Evolutionary conservation across 225 moss, liverwort and hornwort genomes (phyloP).

Genomic region (Polytrichum formosum): DNA sequence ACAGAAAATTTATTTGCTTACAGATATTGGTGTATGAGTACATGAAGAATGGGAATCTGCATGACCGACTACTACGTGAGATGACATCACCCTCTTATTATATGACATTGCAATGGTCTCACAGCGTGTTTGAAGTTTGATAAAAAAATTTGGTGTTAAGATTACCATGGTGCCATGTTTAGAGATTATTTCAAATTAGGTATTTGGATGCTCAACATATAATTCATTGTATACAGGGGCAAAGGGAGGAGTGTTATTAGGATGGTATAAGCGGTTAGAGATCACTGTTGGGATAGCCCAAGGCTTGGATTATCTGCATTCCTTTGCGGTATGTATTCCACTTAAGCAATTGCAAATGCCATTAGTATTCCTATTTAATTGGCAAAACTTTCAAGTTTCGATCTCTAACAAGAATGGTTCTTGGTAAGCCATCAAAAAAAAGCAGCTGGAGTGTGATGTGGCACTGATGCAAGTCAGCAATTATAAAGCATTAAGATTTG

Average conservation of each 20-base stretch:
- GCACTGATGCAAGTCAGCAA: no score
- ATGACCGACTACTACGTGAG: constrained; percentile 49
- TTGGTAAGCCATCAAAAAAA: no score
- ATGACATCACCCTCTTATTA: neutral
- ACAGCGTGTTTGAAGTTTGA: no score
- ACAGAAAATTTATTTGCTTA: neutral
- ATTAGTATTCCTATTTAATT: no score
- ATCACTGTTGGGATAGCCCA: constrained; percentile 61
- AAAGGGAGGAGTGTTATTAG: constrained; percentile 28
- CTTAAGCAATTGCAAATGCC: neutral
- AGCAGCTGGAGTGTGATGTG: no score
- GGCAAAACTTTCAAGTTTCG: no score
- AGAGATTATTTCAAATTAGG: no score
- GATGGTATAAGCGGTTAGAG: constrained; percentile 60
- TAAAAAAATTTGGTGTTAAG: no score
- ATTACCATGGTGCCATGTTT: no score
- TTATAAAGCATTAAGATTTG: no score
- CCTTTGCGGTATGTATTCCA: constrained; percentile 39
- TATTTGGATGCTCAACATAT: neutral
- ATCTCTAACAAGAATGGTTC: no score
- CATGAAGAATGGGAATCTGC: constrained; percentile 54
- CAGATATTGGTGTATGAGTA: constrained; percentile 63
- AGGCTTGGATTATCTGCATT: constrained; percentile 64
- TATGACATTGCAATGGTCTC: neutral
- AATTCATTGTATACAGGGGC: constrained; percentile 15